These are phyloP conservation scores for Blumeriella jaapii DNA, from an alignment of 2,329 filamentous ascomycete genomes.

Conservation along the genomic window DNA sequence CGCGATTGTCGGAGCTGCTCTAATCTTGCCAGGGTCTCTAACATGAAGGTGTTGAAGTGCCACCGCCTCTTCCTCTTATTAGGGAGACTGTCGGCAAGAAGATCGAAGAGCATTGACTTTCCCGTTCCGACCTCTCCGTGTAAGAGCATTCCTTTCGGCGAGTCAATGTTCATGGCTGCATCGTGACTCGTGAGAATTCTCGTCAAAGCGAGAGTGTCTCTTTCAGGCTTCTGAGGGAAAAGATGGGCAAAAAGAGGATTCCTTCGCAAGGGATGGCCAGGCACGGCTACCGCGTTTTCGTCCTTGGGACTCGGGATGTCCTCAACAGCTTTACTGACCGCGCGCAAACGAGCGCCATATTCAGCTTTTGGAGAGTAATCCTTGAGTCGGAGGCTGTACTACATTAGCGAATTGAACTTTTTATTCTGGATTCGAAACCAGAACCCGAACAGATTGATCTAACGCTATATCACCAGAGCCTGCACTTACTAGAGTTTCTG, in stretches of 20 bases:
- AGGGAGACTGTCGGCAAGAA: conserved; percentile 68
- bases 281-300: conserved; percentile 35
- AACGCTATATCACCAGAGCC: too few species aligned
- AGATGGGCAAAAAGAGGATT: conserved; percentile 49
- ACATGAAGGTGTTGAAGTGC: conserved; percentile 83
- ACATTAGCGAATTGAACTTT: neutral
- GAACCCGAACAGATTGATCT: too few species aligned
- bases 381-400: conserved; percentile 41
- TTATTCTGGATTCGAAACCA: neutral
- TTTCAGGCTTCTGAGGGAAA: conserved; percentile 42
- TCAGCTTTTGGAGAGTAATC: conserved; percentile 66
- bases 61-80: conserved; percentile 61
- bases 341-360: conserved; percentile 53
- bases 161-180: conserved; percentile 58
- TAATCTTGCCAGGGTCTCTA: conserved; percentile 61
- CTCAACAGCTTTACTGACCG: conserved; percentile 39
- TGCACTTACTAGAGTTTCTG: conserved; percentile 61
- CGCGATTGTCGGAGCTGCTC: conserved; percentile 44
- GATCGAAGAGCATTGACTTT: conserved; percentile 75
- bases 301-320: conserved; percentile 15
- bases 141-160: conserved; percentile 62
- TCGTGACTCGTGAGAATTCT: conserved; percentile 59
- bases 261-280: conserved; percentile 43
- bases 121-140: conserved; percentile 76
- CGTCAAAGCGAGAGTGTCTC: conserved; percentile 53